Evolutionary conservation across 2,329 filamentous ascomycete species (phyloP).

Genomic region (Talaromyces sp.): DNA sequence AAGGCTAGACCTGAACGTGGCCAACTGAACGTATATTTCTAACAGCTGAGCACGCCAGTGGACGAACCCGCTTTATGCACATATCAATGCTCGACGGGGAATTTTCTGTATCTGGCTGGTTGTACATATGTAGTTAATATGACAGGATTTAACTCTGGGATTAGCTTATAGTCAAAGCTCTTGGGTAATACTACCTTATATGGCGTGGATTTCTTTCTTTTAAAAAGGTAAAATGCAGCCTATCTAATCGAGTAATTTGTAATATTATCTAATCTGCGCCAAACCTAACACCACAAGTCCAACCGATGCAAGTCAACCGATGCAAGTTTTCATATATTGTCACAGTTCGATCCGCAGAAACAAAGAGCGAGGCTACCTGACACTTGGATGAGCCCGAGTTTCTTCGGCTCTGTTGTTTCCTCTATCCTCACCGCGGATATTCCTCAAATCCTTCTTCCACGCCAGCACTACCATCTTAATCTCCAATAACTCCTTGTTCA

Average conservation of each 20-base stretch:
- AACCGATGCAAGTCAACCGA: not conserved
- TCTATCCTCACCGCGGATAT: not conserved
- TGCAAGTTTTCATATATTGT: not conserved
- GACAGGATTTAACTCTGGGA: not conserved
- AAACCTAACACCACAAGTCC: not conserved
- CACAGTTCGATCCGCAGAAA: not conserved
- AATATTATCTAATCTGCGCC: not conserved
- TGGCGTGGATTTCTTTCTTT: too few relatives aligned
- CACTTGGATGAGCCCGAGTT: not conserved
- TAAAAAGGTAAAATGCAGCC: not conserved
- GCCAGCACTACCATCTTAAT: conserved; percentile 10
- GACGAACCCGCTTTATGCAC: too few relatives aligned
- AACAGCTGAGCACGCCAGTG: too few relatives aligned
- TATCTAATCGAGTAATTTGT: not conserved
- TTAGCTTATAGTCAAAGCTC: not conserved
- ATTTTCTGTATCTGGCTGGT: not conserved
- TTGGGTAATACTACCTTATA: not conserved
- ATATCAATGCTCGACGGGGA: too few relatives aligned
- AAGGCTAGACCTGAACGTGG: too few relatives aligned
- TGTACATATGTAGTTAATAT: not conserved
- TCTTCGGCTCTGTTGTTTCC: not conserved
- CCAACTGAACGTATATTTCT: too few relatives aligned
- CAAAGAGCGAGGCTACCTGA: not conserved
- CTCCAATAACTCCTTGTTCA: conserved; percentile 11
- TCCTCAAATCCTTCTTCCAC: conserved; percentile 11